Percentiles rank a stretch among this genome's conserved stretches.
Conservation (phyloP, 495 filamentous ascomycete species). For the Penicillium herquei region DNA sequence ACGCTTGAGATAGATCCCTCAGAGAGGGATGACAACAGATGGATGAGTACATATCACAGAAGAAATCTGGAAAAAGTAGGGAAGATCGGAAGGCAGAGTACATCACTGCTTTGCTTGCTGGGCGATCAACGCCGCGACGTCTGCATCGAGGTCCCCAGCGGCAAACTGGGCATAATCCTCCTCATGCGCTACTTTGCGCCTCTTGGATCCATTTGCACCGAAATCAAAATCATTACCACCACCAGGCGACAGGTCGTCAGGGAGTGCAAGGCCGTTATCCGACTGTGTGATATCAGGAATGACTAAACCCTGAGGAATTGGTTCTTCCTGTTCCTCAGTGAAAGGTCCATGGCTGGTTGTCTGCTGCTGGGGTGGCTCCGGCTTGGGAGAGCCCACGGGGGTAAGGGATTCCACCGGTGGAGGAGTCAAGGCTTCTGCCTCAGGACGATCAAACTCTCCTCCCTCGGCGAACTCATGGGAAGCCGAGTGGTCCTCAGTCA, state of each 20-base stretch:
- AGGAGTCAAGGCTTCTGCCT: constrained; percentile 81
- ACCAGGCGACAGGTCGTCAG: constrained; percentile 44
- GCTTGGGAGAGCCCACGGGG: constrained; percentile 44
- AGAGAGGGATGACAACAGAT: background rate
- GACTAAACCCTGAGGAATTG: constrained; percentile 29
- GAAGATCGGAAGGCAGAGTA: too few relatives aligned
- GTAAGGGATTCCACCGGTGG: constrained; percentile 57
- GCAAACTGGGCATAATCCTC: constrained; percentile 71
- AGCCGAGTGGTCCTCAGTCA: constrained; percentile 46
- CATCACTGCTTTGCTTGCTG: constrained; percentile 39
- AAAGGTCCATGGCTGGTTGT: constrained; percentile 14
- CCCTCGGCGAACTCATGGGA: constrained; percentile 35
- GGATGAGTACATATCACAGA: background rate
- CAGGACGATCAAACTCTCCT: constrained; percentile 58
- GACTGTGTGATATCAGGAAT: constrained; percentile 36
- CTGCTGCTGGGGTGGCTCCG: constrained; percentile 20
- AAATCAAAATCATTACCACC: constrained; percentile 32
- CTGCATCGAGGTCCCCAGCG: constrained; percentile 69
- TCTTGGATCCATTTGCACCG: constrained; percentile 54
- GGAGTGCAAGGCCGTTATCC: constrained; percentile 40
- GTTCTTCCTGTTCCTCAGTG: constrained; percentile 25
- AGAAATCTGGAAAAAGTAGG: background rate
- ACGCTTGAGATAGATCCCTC: background rate
- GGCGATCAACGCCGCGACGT: constrained; percentile 77
- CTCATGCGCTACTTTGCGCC: constrained; percentile 68